Percentiles rank a stretch among this genome's conserved stretches.
phyloP scores from a whole-genome alignment of 1,284 basidiomycete species.

The Microbotryomycetes sp. region DNA sequence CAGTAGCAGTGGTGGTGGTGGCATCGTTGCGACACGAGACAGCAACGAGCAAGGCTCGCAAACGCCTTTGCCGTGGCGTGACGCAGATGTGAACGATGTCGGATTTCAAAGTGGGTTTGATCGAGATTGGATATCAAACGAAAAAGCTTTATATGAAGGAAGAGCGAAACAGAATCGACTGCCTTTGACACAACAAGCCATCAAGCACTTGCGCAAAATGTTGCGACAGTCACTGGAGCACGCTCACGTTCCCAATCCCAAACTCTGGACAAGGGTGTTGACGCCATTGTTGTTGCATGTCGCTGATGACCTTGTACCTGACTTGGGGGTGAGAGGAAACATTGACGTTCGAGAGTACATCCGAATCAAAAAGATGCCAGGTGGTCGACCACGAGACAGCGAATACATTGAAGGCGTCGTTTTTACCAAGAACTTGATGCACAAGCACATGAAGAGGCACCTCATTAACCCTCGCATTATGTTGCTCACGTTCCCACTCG shows the following conservation, averaged over 20 bases:
- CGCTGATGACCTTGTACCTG: constrained; percentile 47
- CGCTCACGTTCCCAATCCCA: constrained; percentile 64
- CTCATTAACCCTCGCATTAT: constrained; percentile 71
- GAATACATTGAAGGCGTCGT: constrained; percentile 97
- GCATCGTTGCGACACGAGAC: no score
- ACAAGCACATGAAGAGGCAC: constrained; percentile 60
- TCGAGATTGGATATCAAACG: background rate
- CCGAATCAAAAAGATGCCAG: constrained; percentile 98
- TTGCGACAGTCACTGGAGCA: constrained; percentile 63
- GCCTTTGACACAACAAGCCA: constrained; percentile 34
- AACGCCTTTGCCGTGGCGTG: background rate
- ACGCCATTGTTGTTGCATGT: constrained; percentile 71
- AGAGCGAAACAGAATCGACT: constrained; percentile 42
- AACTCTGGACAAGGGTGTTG: constrained; percentile 78
- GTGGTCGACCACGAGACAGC: constrained; percentile 81
- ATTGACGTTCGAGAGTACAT: constrained; percentile 94
- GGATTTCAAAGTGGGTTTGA: constrained; percentile 26
- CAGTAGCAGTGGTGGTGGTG: no score
- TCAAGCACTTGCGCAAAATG: constrained; percentile 45
- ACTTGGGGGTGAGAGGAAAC: constrained; percentile 56
- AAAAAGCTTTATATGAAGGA: constrained; percentile 30
- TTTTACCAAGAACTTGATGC: constrained; percentile 95
- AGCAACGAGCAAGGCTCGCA: background rate
- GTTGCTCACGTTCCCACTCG: constrained; percentile 91
- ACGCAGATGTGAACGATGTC: background rate